Percentiles rank a stretch among this genome's conserved stretches.
phyloP scores from a whole-genome alignment of 139 green algal species.

The Closterium sp. region DNA sequence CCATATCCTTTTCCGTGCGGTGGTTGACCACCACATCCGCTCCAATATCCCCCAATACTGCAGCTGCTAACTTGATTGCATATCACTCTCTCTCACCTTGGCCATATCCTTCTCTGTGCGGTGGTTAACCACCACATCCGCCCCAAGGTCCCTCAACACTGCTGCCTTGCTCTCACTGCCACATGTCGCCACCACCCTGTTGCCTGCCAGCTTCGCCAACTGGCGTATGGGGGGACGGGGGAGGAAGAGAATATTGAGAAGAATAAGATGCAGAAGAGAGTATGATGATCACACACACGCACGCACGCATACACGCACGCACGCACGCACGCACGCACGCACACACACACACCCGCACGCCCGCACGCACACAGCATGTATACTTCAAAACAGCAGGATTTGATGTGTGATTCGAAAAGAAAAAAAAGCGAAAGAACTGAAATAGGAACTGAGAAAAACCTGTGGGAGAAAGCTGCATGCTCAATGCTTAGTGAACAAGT shows the following conservation, averaged over 20 bases:
- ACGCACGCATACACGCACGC: too few relatives aligned
- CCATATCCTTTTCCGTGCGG: not conserved
- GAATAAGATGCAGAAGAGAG: not conserved
- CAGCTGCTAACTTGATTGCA: too few relatives aligned
- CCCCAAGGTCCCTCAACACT: constrained; percentile 75
- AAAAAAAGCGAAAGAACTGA: too few relatives aligned
- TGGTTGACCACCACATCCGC: too few relatives aligned
- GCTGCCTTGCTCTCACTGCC: constrained; percentile 71
- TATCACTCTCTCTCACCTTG: not conserved
- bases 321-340: too few relatives aligned
- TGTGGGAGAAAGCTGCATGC: too few relatives aligned
- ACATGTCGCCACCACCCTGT: constrained; percentile 84
- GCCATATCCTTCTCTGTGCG: constrained; percentile 42
- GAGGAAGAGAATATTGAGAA: not conserved
- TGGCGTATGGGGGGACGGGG: not conserved
- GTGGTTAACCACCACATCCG: constrained; percentile 85
- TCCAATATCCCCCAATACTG: too few relatives aligned
- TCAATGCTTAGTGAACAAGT: not conserved
- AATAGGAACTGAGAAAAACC: too few relatives aligned
- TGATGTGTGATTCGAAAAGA: too few relatives aligned
- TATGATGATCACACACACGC: constrained; percentile 52
- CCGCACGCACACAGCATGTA: too few relatives aligned
- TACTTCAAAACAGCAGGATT: too few relatives aligned
- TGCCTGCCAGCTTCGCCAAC: constrained; percentile 79
- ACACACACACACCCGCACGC: too few relatives aligned